Evolutionary conservation across 2,329 filamentous ascomycete genomes (phyloP), one percentile per base, ranked within the genome.

Genomic region (Acrocalymma vagum): DNA sequence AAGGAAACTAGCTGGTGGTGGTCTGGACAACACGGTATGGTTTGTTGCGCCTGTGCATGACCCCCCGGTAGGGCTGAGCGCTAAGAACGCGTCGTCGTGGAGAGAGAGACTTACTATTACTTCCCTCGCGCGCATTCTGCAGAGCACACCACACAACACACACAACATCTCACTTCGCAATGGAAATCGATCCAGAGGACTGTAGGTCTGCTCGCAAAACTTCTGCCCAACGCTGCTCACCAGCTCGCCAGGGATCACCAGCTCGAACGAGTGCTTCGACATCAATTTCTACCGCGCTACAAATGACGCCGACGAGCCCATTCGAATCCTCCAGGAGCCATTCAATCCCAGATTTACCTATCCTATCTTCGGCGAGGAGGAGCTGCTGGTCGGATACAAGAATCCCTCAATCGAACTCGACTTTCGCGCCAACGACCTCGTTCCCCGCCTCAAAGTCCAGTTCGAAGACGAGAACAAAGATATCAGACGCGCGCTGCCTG

Each of bases 321-420:
- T 58, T 44, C 58, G 48, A 35, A 53, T 51, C 63, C 80, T 82
- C 81, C 57, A 81, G 79, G 21, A 73, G 86, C 55, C 82, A 18
- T 97, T 99, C 70, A 80, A 89, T 46, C 95, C 94, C 0, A 82
- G 83, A 62, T 95, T 92, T 68, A 96, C 93, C 13, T 96, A 97
- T 70, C 78, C 90, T 1, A 87, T 99, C 51, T 96, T 97, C 57
- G 90, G 90, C 60, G 87, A 97, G n/a, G 86, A 94, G 7, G 91
- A 99, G 70, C 82, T 80, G 20, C 93, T 97, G 51, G 92, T 95
- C 58, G 93, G 93, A 24, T 96, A 96, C 76, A 86, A 90, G 65
- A 84, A 84, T 38, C 79, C 96, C 39, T 83, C 84, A 51, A 86
- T 97, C 63, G 82, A 83, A 49, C 74, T 97, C 39, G 83, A 83